Percentiles rank a stretch among this genome's conserved stretches.
Conservation (phyloP, 306 rosid genomes). For the Vigna reflexopilosa region DNA sequence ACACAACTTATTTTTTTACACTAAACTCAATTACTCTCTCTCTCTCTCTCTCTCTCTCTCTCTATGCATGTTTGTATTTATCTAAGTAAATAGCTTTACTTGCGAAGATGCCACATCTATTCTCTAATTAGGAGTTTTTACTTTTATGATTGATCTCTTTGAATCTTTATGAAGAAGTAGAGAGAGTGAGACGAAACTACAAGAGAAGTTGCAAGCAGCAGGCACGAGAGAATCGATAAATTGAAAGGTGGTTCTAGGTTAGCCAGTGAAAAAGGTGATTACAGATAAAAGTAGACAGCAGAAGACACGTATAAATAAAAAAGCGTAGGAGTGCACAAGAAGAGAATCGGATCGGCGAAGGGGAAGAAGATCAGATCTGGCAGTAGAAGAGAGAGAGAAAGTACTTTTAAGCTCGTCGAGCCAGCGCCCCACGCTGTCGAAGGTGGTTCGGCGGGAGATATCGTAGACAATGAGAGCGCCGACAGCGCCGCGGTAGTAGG, state of each 20-base stretch:
- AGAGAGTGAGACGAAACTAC: not conserved
- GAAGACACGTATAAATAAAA: too few relatives aligned
- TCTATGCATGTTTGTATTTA: too few relatives aligned
- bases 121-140: not conserved
- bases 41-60: too few relatives aligned
- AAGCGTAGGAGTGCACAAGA: too few relatives aligned
- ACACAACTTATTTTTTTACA: not conserved
- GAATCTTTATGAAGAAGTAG: not conserved
- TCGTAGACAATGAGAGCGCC: constrained; percentile 92
- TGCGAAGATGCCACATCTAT: not conserved
- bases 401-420: constrained; percentile 93
- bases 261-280: not conserved
- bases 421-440: constrained; percentile 89
- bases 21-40: too few relatives aligned
- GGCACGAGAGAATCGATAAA: too few relatives aligned
- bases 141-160: not conserved
- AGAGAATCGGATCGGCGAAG: not conserved
- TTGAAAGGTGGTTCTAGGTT: not conserved
- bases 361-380: constrained; percentile 28
- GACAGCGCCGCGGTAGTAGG: constrained; percentile 92
- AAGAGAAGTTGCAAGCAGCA: not conserved
- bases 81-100: not conserved
- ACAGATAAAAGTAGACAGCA: not conserved
- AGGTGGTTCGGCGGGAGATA: constrained; percentile 82
- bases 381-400: not conserved